Evolutionary conservation across 2,329 filamentous ascomycete species (phyloP).

Genomic region (Aspergillus pseudonomiae): DNA sequence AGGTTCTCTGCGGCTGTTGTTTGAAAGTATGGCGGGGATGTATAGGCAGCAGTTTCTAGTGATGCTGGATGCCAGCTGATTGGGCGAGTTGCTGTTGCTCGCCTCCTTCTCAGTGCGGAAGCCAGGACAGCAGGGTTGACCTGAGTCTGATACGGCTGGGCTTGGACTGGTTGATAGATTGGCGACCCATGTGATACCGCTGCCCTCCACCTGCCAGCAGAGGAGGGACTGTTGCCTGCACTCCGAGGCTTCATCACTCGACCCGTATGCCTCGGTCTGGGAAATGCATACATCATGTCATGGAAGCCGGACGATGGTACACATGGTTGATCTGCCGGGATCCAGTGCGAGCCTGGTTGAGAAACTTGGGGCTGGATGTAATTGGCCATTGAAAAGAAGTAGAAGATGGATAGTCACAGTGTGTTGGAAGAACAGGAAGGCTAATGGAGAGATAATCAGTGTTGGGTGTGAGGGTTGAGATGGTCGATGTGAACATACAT

Average conservation of each 20-base stretch:
- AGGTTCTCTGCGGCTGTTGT: conserved; percentile 22
- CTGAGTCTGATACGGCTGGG: conserved; percentile 42
- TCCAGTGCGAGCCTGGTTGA: conserved; percentile 33
- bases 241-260: conserved; percentile 67
- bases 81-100: conserved; percentile 58
- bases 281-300: conserved; percentile 51
- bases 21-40: conserved; percentile 26
- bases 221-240: conserved; percentile 68
- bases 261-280: conserved; percentile 52
- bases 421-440: neutral
- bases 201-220: conserved; percentile 54
- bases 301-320: conserved; percentile 28
- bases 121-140: conserved; percentile 50
- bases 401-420: conserved; percentile 4
- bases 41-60: conserved; percentile 35
- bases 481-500: conserved; percentile 15
- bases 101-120: conserved; percentile 34
- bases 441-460: conserved; percentile 13
- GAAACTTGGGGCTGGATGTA: conserved; percentile 31
- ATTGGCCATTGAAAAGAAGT: conserved; percentile 33
- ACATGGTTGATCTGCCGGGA: conserved; percentile 25
- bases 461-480: conserved; percentile 10
- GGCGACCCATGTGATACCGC: conserved; percentile 52
- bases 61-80: conserved; percentile 77
- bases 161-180: conserved; percentile 40